A percentile compares a stretch with the other conserved stretches of the same genome.
Evolutionary conservation across 1,139 yeast genomes (phyloP).

Genomic region (Sugiyamaella grinbergsii): DNA sequence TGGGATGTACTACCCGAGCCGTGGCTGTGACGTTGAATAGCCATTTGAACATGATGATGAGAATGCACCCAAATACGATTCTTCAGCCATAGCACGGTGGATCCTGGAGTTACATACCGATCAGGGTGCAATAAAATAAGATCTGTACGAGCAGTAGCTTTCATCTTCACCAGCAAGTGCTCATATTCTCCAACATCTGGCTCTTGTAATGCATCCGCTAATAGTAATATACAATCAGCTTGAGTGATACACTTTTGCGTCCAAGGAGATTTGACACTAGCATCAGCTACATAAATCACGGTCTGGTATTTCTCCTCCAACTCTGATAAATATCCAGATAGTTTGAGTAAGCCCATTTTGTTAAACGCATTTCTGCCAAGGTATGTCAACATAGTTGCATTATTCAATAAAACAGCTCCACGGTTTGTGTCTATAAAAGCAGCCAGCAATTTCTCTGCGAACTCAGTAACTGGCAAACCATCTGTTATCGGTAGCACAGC

Average conservation of each 20-base stretch:
- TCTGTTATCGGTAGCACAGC: slow-evolving; percentile 77
- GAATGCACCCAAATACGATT: slow-evolving; percentile 87
- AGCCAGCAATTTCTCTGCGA: slow-evolving; percentile 69
- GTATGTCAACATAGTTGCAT: slow-evolving; percentile 75
- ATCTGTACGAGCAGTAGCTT: slow-evolving; percentile 87
- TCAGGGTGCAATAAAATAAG: slow-evolving; percentile 83
- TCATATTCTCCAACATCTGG: slow-evolving; percentile 86
- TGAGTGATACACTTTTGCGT: slow-evolving; percentile 90
- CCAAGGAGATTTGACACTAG: slow-evolving; percentile 84
- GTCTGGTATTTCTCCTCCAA: slow-evolving; percentile 87
- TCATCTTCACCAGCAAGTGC: slow-evolving; percentile 67
- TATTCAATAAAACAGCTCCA: slow-evolving; percentile 75
- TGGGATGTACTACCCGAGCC: slow-evolving; percentile 5
- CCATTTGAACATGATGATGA: slow-evolving; percentile 79
- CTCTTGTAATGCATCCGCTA: slow-evolving; percentile 55
- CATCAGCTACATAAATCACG: slow-evolving; percentile 85
- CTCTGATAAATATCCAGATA: slow-evolving; percentile 87
- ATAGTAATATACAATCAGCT: slow-evolving; percentile 76
- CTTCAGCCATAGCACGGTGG: slow-evolving; percentile 82
- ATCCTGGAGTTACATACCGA: slow-evolving; percentile 77
- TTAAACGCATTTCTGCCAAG: slow-evolving; percentile 94
- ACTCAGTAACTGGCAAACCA: slow-evolving; percentile 82
- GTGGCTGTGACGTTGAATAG: slow-evolving; percentile 6
- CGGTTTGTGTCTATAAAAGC: slow-evolving; percentile 76
- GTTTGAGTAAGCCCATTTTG: slow-evolving; percentile 77